Base-by-base conservation (phyloP, 208 protist genomes). In the Acanthamoeba castellanii region DNA sequence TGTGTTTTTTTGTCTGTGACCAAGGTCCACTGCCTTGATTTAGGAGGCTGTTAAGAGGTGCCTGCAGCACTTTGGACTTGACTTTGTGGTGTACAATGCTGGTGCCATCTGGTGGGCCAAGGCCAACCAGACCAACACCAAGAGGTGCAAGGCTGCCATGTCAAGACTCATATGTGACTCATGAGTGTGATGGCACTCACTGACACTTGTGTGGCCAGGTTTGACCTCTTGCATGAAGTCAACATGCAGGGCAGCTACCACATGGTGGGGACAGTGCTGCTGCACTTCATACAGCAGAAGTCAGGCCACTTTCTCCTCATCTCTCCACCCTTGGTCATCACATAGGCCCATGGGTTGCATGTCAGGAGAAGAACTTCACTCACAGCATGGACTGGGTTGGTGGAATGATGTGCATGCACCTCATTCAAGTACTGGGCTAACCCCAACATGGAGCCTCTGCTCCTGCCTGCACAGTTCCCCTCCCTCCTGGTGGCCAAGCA, bases 41-140 rank as follows among this genome's bases (percentile, higher is more conserved):
- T 18, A 78, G 16, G n/a, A 66, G 13, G 50, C 50, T 0, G 84
- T 90, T 0, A 11, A 61, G 7, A 20, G 70, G 55, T 45, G 45
- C 13, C 27, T 90, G 52, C 37, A 90, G 7, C 30, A 90, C 27
- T 90, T 32, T 37, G 84, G 84, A 22, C 45, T 93, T 1, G 88
- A 93, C 88, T 50, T 64, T 11, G 42, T 78, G 9, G 52, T 93
- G 59, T 78, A 57, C 88, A 93, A 93, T 20, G 88, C 88, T 7
- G 88, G 88, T 16, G 88, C 88, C 30, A 70, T 93, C 16, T 93
- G 57, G 64, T 93, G 88, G 88, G 68, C 37, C 42, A 37, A 59
- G 11, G 45, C 59, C 11, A 13, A 25, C 32, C 34, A 93, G 14
- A 93, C 66, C 8, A 11, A 70, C 88, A 74, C 59, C 18, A 74